Evolutionary conservation across 495 filamentous ascomycete species (phyloP), one percentile per base, ranked within the genome.

Genomic region (Xylaria bambusicola): DNA sequence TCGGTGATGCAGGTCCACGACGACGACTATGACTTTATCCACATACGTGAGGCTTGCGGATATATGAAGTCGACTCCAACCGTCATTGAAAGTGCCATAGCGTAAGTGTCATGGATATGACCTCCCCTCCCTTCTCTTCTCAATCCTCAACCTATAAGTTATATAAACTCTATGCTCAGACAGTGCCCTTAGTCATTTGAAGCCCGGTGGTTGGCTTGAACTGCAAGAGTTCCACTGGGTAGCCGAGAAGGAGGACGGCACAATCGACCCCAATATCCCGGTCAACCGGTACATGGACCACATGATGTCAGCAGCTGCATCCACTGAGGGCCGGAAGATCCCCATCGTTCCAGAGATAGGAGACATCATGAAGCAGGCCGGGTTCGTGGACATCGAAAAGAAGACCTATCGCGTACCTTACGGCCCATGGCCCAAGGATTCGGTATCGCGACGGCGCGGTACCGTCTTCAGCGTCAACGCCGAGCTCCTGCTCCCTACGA

Each of bases 151-250:
- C 8, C 10, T 36, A 27, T 24, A 15, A 35, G 13, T 6, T 8
- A n/a, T 8, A 6, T n/a, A 23, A 33, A 52, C 17, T 6, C n/a
- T 0, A 47, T 53, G 40, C 57, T 60, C 36, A 59, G 26, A 38
- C 35, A 3, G 9, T 51, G 29, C n/a, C 17, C 2, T n/a, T 18
- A 61, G 58, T 20, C 57, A 64, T 38, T 59, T 68, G 7, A 51
- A 54, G 6, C 67, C 67, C 10, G 65, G 67, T 51, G 67, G 67
- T 29, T 70, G 56, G 53, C 42, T 66, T 23, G 67, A 70, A 47
- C 23, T 66, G 0, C 60, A 58, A 31, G 67, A 70, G 27, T 45
- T 60, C 21, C 23, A 50, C 56, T 61, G 64, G 57, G 31, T 56
- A 31, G 66, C 55, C 27, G 26, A 67, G 17, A 45, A 45, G 3